phyloP scores from a whole-genome alignment of 2,329 filamentous ascomycete genomes.

The Fusarium scirpi region DNA sequence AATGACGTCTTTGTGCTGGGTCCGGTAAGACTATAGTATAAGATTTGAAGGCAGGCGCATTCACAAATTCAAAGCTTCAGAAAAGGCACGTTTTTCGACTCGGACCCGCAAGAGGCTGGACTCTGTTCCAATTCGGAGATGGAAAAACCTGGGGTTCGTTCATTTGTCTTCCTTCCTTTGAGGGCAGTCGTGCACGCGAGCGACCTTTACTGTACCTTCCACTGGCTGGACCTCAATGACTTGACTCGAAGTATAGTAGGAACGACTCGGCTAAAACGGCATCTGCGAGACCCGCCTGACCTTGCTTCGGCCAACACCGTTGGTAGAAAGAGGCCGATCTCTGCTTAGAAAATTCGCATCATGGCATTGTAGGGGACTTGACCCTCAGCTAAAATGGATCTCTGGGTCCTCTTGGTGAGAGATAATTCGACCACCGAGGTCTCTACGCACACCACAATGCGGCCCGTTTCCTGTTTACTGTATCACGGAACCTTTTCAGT shows the following conservation, averaged over 20 bases:
- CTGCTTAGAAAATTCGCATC: slow-evolving; percentile 27
- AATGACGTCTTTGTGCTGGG: slow-evolving; percentile 24
- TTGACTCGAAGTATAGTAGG: background rate
- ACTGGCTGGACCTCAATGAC: background rate
- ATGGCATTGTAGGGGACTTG: slow-evolving; percentile 22
- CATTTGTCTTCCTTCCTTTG: background rate
- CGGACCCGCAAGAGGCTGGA: slow-evolving; percentile 17
- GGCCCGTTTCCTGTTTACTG: slow-evolving; percentile 24
- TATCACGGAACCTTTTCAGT: background rate
- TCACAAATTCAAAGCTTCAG: slow-evolving; percentile 8
- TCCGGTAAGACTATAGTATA: background rate
- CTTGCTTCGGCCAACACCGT: slow-evolving; percentile 37
- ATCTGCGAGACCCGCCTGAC: slow-evolving; percentile 36
- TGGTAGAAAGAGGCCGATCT: slow-evolving; percentile 29
- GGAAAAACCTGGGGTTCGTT: slow-evolving; percentile 28
- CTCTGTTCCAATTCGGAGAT: slow-evolving; percentile 10
- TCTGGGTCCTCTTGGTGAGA: slow-evolving; percentile 7
- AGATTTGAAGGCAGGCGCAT: background rate
- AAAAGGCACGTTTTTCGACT: slow-evolving; percentile 26
- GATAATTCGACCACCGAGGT: slow-evolving; percentile 3
- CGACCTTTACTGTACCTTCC: background rate
- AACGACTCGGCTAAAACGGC: slow-evolving; percentile 42
- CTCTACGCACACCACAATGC: slow-evolving; percentile 11
- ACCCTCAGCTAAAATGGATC: slow-evolving; percentile 21
- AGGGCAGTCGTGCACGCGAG: slow-evolving; percentile 32